phyloP scores from a whole-genome alignment of 495 filamentous ascomycete genomes.

The Aspergillus indologenus region DNA sequence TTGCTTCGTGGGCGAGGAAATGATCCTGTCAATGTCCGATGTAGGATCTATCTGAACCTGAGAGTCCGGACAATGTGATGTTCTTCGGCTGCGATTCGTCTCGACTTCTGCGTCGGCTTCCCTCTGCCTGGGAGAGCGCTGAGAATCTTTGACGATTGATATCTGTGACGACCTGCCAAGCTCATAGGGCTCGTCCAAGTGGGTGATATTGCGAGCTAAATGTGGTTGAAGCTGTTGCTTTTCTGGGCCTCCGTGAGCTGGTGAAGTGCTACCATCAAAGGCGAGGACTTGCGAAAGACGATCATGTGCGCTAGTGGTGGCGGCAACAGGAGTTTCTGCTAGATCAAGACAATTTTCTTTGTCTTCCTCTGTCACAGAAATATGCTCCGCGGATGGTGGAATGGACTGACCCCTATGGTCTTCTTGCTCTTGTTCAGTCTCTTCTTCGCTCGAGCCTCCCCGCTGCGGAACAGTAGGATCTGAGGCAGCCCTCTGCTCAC shows the following conservation, averaged over 20 bases:
- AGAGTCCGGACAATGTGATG: slow-evolving; percentile 7
- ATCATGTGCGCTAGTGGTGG: slow-evolving; percentile 34
- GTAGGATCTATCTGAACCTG: slow-evolving; percentile 17
- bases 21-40: slow-evolving; percentile 19
- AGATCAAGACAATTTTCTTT: slow-evolving; percentile 47
- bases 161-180: slow-evolving; percentile 32
- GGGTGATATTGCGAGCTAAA: slow-evolving; percentile 6
- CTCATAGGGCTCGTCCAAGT: slow-evolving; percentile 14
- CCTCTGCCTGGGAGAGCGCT: slow-evolving; percentile 36
- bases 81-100: slow-evolving; percentile 6
- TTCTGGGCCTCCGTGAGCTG: slow-evolving; percentile 9
- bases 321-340: slow-evolving; percentile 25
- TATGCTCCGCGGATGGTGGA: slow-evolving; percentile 22
- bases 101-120: slow-evolving; percentile 8
- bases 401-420: slow-evolving; percentile 33
- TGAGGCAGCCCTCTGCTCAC: slow-evolving; percentile 13
- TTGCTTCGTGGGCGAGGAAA: slow-evolving; percentile 31
- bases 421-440: slow-evolving; percentile 53
- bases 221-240: neutral
- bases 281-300: slow-evolving; percentile 42
- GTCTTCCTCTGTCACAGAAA: slow-evolving; percentile 43
- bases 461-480: slow-evolving; percentile 6
- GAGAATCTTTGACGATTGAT: slow-evolving; percentile 47
- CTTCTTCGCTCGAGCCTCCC: slow-evolving; percentile 44
- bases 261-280: slow-evolving; percentile 26